Base-by-base conservation (phyloP, 2,329 filamentous ascomycete species). In the Fusarium azukiicola region DNA sequence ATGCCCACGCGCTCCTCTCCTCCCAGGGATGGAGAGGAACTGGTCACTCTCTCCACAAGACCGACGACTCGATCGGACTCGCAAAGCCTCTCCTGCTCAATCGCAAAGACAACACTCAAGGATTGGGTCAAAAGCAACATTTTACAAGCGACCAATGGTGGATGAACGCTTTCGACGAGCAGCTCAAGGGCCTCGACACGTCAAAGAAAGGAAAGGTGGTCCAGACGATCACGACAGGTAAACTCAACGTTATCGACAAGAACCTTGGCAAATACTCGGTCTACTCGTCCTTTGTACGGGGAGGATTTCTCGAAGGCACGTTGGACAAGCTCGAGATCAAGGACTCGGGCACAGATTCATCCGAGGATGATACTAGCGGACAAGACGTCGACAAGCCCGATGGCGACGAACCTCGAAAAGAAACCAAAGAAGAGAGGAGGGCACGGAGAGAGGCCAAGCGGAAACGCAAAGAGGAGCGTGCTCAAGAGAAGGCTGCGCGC, bases 121-220 rank as follows among this genome's bases (percentile, higher is more conserved):
- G 97, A 36, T 90, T 99, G 9, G 97, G 97, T 71, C 94, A 96
- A 85, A 96, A 96, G 86, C 90, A 91, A 73, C 92, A 94, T 77
- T 91, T 91, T 77, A 93, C 92, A 32, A 93, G 91, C 81, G 97
- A 99, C 85, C 97, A 98, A 86, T 99, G 98, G 98, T 99, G 98
- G 98, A 91, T 98, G 87, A 95, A 96, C 74, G 98, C 98, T 16
- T 99, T 98, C 81, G 97, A 99, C 87, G 95, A 97, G 85, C 97
- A 97, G 72, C 89, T 99, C 79, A 96, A 98, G 86, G 96, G 95
- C 7, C 91, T 98, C 69, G 95, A 96, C 84, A 94, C 92, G 3
- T 90, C 91, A 36, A 90, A 90, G 79, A 87, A 92, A 79, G 91
- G 93, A 69, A 88, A 90, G 80, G 89, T 93, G 72, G 87, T 92